Conservation (phyloP, 2,329 filamentous ascomycete species). For the Claviceps sp. region DNA sequence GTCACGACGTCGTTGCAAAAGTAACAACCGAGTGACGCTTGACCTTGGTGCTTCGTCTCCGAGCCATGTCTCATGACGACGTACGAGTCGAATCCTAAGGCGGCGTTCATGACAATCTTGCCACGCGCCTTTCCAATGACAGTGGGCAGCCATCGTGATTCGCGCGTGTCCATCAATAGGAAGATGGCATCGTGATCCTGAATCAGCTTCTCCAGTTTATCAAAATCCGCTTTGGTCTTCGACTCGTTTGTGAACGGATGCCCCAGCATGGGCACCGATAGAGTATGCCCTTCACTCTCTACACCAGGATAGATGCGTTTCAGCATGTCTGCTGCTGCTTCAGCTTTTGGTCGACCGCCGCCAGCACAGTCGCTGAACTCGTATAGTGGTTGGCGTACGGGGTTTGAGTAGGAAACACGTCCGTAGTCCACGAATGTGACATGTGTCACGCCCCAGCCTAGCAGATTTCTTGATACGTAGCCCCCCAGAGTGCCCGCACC, state of each 20-base stretch:
- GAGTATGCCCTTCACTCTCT: slow-evolving; percentile 61
- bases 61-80: slow-evolving; percentile 94
- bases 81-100: slow-evolving; percentile 89
- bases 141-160: slow-evolving; percentile 89
- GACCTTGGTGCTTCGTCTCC: slow-evolving; percentile 38
- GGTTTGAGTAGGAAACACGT: slow-evolving; percentile 87
- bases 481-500: slow-evolving; percentile 88
- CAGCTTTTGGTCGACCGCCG: slow-evolving; percentile 74
- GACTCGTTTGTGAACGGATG: slow-evolving; percentile 68
- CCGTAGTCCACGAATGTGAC: slow-evolving; percentile 96
- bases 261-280: slow-evolving; percentile 90
- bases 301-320: slow-evolving; percentile 84
- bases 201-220: slow-evolving; percentile 60
- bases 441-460: slow-evolving; percentile 91
- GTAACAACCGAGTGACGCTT: slow-evolving; percentile 75
- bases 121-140: slow-evolving; percentile 87
- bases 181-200: slow-evolving; percentile 85
- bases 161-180: slow-evolving; percentile 90
- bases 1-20: slow-evolving; percentile 98
- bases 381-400: slow-evolving; percentile 87
- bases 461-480: slow-evolving; percentile 80
- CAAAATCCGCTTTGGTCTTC: slow-evolving; percentile 60
- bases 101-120: slow-evolving; percentile 95
- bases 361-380: slow-evolving; percentile 77
- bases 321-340: slow-evolving; percentile 65